Evolutionary conservation across 164 flowering plant species (phyloP).

Genomic region (Berberis vulgaris): DNA sequence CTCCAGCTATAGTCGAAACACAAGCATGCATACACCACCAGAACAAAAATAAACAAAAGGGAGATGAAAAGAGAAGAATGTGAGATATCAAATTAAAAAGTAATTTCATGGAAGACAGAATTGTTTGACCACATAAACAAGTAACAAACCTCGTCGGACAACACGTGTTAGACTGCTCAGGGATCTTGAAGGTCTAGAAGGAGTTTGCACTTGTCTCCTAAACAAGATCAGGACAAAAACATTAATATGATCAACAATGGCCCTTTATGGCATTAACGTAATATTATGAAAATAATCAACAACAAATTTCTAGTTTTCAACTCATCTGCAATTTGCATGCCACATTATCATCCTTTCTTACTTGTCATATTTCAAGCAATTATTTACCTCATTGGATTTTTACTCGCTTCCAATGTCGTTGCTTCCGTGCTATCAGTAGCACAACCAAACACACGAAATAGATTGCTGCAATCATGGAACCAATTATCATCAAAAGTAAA

Average conservation of each 20-base stretch:
- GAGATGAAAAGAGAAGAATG: background rate
- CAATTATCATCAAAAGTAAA: background rate
- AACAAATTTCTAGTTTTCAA: no score
- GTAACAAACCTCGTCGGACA: constrained; percentile 72
- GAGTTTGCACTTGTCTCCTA: constrained; percentile 87
- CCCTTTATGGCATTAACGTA: no score
- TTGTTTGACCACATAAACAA: background rate
- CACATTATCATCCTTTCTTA: background rate
- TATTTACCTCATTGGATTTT: constrained; percentile 91
- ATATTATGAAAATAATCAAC: no score
- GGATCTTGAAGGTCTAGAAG: constrained; percentile 87
- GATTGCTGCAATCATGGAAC: constrained; percentile 48
- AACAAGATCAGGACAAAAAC: background rate
- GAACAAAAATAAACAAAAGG: background rate
- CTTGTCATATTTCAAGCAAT: background rate
- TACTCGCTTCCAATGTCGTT: constrained; percentile 93
- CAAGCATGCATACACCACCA: background rate
- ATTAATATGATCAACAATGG: background rate
- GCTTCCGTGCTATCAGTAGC: constrained; percentile 70
- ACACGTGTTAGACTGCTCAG: constrained; percentile 81
- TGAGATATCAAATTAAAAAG: background rate
- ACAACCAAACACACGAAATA: constrained; percentile 91
- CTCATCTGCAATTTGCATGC: no score
- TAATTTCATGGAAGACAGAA: background rate
- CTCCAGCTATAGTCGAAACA: constrained; percentile 32